Conservation (phyloP, 495 filamentous ascomycete species). For the Cryomyces minteri region DNA sequence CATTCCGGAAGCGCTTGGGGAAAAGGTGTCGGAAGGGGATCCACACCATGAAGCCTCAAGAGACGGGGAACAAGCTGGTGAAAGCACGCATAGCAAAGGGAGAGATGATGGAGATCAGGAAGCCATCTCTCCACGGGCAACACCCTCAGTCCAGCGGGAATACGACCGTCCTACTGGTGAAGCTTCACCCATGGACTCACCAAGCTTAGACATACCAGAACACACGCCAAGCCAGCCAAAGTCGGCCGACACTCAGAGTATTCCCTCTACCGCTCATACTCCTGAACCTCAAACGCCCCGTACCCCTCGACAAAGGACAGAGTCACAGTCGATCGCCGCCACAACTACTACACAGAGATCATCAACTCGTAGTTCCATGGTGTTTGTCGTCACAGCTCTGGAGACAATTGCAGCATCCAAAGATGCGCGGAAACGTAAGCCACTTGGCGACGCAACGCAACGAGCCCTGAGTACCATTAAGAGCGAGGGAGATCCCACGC, state of each 20-base stretch:
- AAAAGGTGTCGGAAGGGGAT: too few species aligned
- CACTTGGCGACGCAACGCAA: slow-evolving; percentile 60
- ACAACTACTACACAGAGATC: slow-evolving; percentile 32
- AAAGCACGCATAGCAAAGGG: too few species aligned
- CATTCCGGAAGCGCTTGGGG: too few species aligned
- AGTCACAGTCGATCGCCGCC: slow-evolving; percentile 38
- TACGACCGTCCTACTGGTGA: too few species aligned
- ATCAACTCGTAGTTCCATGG: slow-evolving; percentile 67
- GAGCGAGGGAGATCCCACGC: slow-evolving; percentile 46
- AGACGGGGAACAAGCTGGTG: too few species aligned
- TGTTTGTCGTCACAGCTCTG: slow-evolving; percentile 82
- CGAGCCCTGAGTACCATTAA: slow-evolving; percentile 71
- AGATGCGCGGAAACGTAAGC: slow-evolving; percentile 66
- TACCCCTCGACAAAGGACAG: slow-evolving; percentile 22
- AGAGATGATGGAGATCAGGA: too few species aligned
- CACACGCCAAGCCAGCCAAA: too few species aligned
- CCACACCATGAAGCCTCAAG: too few species aligned
- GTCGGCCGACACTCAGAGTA: too few species aligned
- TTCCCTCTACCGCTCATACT: background rate
- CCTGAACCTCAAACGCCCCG: background rate
- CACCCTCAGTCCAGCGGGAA: too few species aligned
- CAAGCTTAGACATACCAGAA: too few species aligned
- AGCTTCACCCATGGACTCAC: background rate
- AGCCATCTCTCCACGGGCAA: too few species aligned
- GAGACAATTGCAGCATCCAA: slow-evolving; percentile 79